Evolutionary conservation across 140 eudicot species (phyloP), one percentile per base, ranked within the genome.

Genomic region (Cichorium intybus): DNA sequence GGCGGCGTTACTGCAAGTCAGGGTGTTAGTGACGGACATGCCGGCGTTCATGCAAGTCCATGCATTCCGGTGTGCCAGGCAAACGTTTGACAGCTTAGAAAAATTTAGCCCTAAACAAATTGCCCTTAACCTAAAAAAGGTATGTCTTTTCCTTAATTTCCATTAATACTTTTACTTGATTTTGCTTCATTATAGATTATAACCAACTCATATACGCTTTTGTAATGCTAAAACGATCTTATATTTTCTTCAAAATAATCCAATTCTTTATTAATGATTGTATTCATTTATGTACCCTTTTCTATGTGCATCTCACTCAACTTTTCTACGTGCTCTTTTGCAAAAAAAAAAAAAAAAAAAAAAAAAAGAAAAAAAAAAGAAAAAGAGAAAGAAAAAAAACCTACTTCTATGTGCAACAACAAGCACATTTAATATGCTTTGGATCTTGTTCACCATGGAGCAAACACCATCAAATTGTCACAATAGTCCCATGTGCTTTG

Each of bases 21-120:
- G 81, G 77, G 87, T 89, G 28, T 69, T 89, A 71, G 97, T 84
- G 22, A 86, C 87, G 33, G 97, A 89, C 66, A 89, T 89, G 97
- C 97, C 97, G 16, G 84, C 84, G 64, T 89, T 86, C 66, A 89
- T 89, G 97, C 97, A 89, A 72, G 60, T 83, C 43, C 95, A 89
- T 80, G 97, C 92, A 22, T 81, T 86, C 54, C 83, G 81, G 31
- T 86, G 82, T 63, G 97, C 97, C 6, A 80, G 97, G 29, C 71
- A 47, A 26, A 89, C 87, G 20, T 83, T 41, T 61, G 97, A 89
- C 70, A 68, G 82, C 45, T 79, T 89, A 60, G 89, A 89, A 77
- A 89, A 71, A 58, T 89, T 86, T 62, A 89, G 92, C 62, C 72
- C 97, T 11, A 86, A 84, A 69, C 84, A 79, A 48, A 72, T 86